These are phyloP conservation scores for Rhizopogon vinicolor DNA, from an alignment of 768 basidiomycete species.

Conservation along the genomic window DNA sequence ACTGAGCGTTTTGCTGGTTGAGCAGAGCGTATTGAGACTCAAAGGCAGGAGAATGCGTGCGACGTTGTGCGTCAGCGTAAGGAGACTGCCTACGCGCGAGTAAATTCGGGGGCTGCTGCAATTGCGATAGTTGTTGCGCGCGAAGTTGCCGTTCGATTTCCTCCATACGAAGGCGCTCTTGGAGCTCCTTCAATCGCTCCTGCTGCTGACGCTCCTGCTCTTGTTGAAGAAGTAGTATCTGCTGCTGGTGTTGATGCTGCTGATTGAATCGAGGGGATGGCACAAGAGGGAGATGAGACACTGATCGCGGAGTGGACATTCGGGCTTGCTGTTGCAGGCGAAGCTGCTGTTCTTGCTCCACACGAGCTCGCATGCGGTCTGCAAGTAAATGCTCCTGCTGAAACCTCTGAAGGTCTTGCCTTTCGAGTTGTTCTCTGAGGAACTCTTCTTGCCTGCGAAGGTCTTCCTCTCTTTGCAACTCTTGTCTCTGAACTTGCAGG, in stretches of 20 bases:
- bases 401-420: conserved; percentile 35
- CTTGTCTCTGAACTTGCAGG: conserved; percentile 38
- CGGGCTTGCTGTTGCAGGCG: conserved; percentile 36
- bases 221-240: conserved; percentile 62
- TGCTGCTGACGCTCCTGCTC: conserved; percentile 61
- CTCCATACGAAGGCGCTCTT: conserved; percentile 61
- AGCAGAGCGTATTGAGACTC: conserved; percentile 32
- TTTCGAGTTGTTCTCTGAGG: conserved; percentile 27
- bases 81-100: conserved; percentile 36
- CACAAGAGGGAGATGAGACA: conserved; percentile 46
- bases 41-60: conserved; percentile 42
- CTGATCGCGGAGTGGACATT: conserved; percentile 57
- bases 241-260: conserved; percentile 69
- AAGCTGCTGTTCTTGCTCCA: conserved; percentile 29
- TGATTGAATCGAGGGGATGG: conserved; percentile 80
- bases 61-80: conserved; percentile 48
- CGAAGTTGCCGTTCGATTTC: conserved; percentile 63
- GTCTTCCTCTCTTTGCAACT: conserved; percentile 29
- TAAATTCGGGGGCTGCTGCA: conserved; percentile 35
- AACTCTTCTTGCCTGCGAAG: conserved; percentile 16
- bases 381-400: conserved; percentile 33
- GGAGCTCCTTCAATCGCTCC: conserved; percentile 51
- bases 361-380: conserved; percentile 4
- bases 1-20: conserved; percentile 50
- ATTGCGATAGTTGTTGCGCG: conserved; percentile 47